phyloP scores from a whole-genome alignment of 2,329 filamentous ascomycete genomes.

The Aphanocladium album region DNA sequence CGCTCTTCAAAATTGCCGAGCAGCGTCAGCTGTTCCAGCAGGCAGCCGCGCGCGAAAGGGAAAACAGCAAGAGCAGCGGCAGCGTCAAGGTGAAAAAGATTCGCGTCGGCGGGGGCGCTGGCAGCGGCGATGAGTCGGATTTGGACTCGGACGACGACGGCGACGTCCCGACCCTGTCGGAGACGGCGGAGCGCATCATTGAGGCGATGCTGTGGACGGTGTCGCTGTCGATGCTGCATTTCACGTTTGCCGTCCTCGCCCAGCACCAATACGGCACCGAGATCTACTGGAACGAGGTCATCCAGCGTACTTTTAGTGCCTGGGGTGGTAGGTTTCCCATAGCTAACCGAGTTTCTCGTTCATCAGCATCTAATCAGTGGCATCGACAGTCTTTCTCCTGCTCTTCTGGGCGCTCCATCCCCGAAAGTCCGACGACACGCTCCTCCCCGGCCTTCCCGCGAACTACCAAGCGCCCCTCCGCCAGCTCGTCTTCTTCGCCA shows the following conservation, averaged over 20 bases:
- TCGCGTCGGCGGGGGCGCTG: conserved; percentile 14
- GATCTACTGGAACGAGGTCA: conserved; percentile 54
- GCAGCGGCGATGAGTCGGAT: conserved; percentile 25
- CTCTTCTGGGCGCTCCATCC: conserved; percentile 55
- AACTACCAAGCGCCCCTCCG: conserved; percentile 44
- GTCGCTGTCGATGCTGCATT: conserved; percentile 66
- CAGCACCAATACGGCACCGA: conserved; percentile 72
- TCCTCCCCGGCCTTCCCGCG: conserved; percentile 46
- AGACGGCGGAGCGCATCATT: conserved; percentile 45
- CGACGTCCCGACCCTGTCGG: conserved; percentile 32
- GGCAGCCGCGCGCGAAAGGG: conserved; percentile 34
- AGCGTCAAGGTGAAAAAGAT: conserved; percentile 15
- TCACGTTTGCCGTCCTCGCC: conserved; percentile 73
- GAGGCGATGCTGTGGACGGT: conserved; percentile 55
- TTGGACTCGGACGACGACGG: conserved; percentile 25
- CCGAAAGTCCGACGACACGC: conserved; percentile 41
- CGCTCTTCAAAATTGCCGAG: conserved; percentile 67
- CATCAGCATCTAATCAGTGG: conserved; percentile 35
- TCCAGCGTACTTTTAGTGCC: conserved; percentile 46
- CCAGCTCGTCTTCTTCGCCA: conserved; percentile 58
- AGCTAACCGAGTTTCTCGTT: conserved; percentile 1
- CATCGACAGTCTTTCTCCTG: conserved; percentile 36
- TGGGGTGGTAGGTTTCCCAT: conserved; percentile 41
- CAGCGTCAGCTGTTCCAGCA: conserved; percentile 54
- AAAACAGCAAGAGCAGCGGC: too few relatives aligned